Evolutionary conservation across 345 rosid genomes (phyloP).

Genomic region (Litchi chinensis): DNA sequence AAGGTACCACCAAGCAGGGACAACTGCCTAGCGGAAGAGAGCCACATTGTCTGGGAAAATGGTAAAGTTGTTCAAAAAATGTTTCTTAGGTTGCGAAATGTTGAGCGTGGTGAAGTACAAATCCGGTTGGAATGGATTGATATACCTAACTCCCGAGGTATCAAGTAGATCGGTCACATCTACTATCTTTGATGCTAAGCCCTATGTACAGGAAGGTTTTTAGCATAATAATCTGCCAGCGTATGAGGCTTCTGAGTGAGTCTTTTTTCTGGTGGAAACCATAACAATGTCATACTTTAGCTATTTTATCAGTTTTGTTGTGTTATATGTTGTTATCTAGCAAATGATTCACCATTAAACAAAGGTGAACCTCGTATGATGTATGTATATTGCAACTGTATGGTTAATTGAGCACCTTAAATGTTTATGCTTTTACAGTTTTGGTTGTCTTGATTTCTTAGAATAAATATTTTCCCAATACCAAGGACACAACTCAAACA

Average conservation of each 20-base stretch:
- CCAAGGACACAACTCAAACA: neutral
- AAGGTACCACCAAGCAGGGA: constrained; percentile 48
- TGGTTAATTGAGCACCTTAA: neutral
- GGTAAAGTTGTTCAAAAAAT: constrained; percentile 62
- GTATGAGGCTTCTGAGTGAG: neutral
- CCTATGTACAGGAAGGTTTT: constrained; percentile 24
- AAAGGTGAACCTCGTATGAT: neutral
- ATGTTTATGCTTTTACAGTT: neutral
- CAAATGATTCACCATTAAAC: neutral
- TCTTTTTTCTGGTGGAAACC: neutral
- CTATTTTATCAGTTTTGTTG: neutral
- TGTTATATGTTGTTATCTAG: neutral
- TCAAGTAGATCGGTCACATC: constrained; percentile 24
- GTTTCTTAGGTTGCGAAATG: constrained; percentile 55
- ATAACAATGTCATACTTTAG: neutral
- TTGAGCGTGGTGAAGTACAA: constrained; percentile 67
- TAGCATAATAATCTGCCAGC: neutral
- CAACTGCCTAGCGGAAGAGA: constrained; percentile 64
- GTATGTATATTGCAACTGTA: neutral
- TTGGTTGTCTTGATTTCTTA: neutral
- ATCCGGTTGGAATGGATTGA: constrained; percentile 66
- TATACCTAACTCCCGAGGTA: constrained; percentile 52
- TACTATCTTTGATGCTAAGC: neutral
- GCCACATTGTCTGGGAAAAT: constrained; percentile 48
- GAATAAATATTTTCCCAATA: neutral